Base-by-base conservation (phyloP, 1,284 basidiomycete genomes). In the Puccinia polysora region DNA sequence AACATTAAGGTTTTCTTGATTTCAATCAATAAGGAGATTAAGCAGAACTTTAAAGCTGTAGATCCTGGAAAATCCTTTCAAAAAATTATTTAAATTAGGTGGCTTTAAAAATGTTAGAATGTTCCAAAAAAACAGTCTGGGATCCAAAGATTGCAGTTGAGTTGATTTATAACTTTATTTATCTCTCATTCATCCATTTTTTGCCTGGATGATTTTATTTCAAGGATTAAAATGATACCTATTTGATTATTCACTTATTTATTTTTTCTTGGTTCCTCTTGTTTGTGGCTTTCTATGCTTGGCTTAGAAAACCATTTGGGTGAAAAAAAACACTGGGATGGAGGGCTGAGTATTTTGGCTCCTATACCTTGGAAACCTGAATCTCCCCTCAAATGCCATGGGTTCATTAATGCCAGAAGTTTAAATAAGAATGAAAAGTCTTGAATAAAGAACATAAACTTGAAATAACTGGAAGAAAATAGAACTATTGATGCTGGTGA, bases 41-140 rank as follows among this genome's bases (percentile, higher is more conserved):
- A n/a, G n/a, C n/a, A n/a, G n/a, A n/a, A n/a, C n/a, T n/a, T n/a
- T n/a, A n/a, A n/a, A n/a, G n/a, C n/a, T n/a, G n/a, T n/a, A n/a
- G n/a, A n/a, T n/a, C n/a, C n/a, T 56, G 40, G 65, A 75, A 7
- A 77, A 85, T 30, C 83, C 84, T 62, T 89, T 90, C 78, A 86
- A 84, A 40, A 96, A 99, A 80, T 85, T 91, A 4, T 95, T 94
- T 79, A 93, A 95, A 76, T 84, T 97, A 0, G 96, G 95, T 32
- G 96, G 95, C 0, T 92, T 96, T 0, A 87, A 88, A n/a, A 90
- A 86, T 60, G 84, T 98, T 1, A 84, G 96, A 30, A 88, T 89
- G 74, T 97, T 97, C 83, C 86, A 86, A 73, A 83, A 86, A 32
- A 94, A 92, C 77, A 85, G 88, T 0, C 83, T 98, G 80, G 96